Evolutionary conservation across 2,329 filamentous ascomycete species (phyloP).

Genomic region (Dothistroma septosporum): DNA sequence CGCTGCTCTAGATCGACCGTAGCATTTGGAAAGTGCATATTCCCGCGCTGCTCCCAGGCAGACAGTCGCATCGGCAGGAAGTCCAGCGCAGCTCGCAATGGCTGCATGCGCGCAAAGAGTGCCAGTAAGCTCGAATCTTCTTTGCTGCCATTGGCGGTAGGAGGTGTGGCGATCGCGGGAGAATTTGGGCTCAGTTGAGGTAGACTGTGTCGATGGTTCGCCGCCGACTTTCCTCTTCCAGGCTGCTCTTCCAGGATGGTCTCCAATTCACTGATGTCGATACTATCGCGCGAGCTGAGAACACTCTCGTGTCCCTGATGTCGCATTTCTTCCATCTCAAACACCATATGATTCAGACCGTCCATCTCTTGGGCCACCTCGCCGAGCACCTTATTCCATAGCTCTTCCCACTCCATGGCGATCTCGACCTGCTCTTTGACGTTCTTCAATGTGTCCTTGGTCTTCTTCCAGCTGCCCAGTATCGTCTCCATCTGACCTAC

Average conservation of each 20-base stretch:
- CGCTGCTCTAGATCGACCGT: slow-evolving; percentile 82
- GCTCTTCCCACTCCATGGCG: slow-evolving; percentile 97
- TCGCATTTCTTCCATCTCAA: slow-evolving; percentile 95
- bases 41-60: slow-evolving; percentile 75
- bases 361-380: slow-evolving; percentile 90
- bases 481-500: slow-evolving; percentile 88
- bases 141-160: slow-evolving; percentile 49
- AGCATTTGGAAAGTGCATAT: slow-evolving; percentile 77
- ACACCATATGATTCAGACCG: slow-evolving; percentile 73
- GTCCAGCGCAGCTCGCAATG: slow-evolving; percentile 84
- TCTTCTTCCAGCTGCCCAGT: slow-evolving; percentile 75
- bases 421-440: slow-evolving; percentile 91
- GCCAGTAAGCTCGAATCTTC: slow-evolving; percentile 86
- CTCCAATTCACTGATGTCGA: slow-evolving; percentile 84
- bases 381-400: slow-evolving; percentile 89
- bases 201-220: slow-evolving; percentile 62
- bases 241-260: slow-evolving; percentile 90
- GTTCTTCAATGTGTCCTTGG: slow-evolving; percentile 69
- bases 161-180: slow-evolving; percentile 56
- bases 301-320: slow-evolving; percentile 73
- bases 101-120: slow-evolving; percentile 92
- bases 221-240: slow-evolving; percentile 37
- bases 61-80: slow-evolving; percentile 93
- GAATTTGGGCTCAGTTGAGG: slow-evolving; percentile 53
- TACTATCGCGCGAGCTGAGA: slow-evolving; percentile 46